These are phyloP conservation scores for Venturia aucupariae DNA, from an alignment of 2,329 filamentous ascomycete genomes.

Conservation along the genomic window DNA sequence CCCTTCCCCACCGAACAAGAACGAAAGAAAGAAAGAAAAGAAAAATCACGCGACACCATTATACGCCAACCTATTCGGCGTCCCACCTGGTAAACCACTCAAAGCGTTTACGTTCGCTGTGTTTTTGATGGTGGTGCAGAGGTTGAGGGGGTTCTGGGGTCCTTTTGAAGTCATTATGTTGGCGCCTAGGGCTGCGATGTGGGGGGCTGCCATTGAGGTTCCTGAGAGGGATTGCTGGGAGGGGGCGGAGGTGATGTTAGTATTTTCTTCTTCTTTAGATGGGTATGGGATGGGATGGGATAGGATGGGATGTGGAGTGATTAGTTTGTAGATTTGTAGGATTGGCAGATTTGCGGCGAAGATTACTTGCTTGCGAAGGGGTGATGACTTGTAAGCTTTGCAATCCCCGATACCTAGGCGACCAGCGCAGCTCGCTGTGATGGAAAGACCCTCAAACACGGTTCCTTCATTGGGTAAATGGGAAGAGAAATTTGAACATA, in stretches of 20 bases:
- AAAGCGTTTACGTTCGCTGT: not conserved
- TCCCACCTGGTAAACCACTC: not conserved
- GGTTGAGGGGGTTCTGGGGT: not conserved
- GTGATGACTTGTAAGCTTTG: no score
- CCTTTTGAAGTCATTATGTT: not conserved
- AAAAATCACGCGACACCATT: not conserved
- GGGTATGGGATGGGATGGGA: no score
- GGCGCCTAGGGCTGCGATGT: slow-evolving; percentile 10
- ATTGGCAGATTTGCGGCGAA: no score
- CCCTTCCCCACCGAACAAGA: no score
- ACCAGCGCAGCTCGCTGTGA: no score
- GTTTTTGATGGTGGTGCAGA: not conserved
- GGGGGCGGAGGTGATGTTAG: not conserved
- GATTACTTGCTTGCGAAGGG: no score
- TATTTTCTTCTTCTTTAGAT: not conserved
- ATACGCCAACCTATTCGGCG: not conserved
- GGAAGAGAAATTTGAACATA: not conserved
- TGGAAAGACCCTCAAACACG: no score
- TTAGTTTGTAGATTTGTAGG: no score
- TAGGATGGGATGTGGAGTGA: no score
- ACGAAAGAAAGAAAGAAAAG: no score
- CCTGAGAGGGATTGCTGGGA: slow-evolving; percentile 4
- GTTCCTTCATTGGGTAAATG: no score
- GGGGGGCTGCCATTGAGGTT: slow-evolving; percentile 10
- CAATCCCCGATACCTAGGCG: no score